These are phyloP conservation scores for Arachnopeziza araneosa DNA, from an alignment of 2,329 filamentous ascomycete genomes.

Conservation along the genomic window DNA sequence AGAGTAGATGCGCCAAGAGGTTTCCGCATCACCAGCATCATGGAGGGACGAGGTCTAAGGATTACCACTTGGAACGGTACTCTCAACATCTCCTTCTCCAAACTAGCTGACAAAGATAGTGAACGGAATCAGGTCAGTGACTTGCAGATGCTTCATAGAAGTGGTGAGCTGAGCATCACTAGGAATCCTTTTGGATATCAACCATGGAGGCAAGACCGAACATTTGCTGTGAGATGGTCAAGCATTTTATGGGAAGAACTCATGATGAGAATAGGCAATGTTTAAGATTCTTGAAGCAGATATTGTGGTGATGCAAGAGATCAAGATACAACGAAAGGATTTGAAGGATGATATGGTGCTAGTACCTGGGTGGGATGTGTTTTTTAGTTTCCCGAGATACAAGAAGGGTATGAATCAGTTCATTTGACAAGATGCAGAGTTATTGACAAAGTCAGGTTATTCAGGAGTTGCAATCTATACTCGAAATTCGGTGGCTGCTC, in stretches of 20 bases:
- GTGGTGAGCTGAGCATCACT: background rate
- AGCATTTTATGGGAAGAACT: background rate
- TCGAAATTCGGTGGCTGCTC: constrained; percentile 75
- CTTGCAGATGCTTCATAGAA: background rate
- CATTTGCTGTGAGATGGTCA: constrained; percentile 52
- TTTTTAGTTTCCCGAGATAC: constrained; percentile 85
- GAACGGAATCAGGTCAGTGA: constrained; percentile 66
- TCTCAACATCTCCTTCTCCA: constrained; percentile 16
- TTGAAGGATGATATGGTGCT: constrained; percentile 93
- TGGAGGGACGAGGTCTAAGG: constrained; percentile 58
- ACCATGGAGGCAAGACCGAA: constrained; percentile 69
- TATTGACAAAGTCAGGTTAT: too few relatives aligned
- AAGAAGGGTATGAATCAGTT: constrained; percentile 94
- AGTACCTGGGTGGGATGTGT: constrained; percentile 91
- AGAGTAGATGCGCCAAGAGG: background rate
- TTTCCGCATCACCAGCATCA: background rate
- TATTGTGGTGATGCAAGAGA: constrained; percentile 91
- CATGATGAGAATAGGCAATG: constrained; percentile 58
- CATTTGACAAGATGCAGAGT: too few relatives aligned
- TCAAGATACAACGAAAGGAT: constrained; percentile 93
- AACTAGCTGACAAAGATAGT: constrained; percentile 42
- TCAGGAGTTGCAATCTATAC: constrained; percentile 96
- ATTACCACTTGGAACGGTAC: constrained; percentile 85
- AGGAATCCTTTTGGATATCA: constrained; percentile 82
- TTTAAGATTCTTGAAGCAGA: constrained; percentile 90